These are phyloP conservation scores for Coleophoma cylindrospora DNA, from an alignment of 2,329 filamentous ascomycete species.

Conservation along the genomic window DNA sequence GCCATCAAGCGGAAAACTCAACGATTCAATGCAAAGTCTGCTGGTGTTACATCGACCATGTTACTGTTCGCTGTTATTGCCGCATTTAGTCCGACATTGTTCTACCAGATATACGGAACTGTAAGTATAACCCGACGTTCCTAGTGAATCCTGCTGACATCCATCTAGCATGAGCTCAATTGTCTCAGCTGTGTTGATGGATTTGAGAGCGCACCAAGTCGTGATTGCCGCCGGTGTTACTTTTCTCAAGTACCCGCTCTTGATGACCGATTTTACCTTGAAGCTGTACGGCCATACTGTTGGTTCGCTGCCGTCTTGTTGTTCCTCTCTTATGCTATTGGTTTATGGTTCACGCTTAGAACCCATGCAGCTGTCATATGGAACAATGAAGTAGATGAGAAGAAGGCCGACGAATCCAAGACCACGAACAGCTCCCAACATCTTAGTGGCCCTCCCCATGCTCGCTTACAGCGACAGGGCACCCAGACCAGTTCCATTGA, in stretches of 20 bases:
- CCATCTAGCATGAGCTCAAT: slow-evolving; percentile 76
- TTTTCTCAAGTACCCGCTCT: slow-evolving; percentile 84
- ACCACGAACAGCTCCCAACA: slow-evolving; percentile 24
- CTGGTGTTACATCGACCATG: slow-evolving; percentile 97
- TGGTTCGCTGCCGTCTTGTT: slow-evolving; percentile 81
- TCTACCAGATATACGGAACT: slow-evolving; percentile 98
- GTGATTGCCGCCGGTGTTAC: slow-evolving; percentile 89
- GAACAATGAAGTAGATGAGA: slow-evolving; percentile 80
- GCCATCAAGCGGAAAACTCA: slow-evolving; percentile 98
- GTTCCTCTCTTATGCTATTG: slow-evolving; percentile 90
- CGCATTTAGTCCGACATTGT: slow-evolving; percentile 90
- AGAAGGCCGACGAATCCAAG: slow-evolving; percentile 53
- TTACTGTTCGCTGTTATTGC: slow-evolving; percentile 92
- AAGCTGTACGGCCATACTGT: slow-evolving; percentile 90
- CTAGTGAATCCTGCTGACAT: slow-evolving; percentile 27
- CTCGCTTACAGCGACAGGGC: slow-evolving; percentile 18
- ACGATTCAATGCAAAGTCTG: slow-evolving; percentile 93
- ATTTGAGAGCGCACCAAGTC: slow-evolving; percentile 30
- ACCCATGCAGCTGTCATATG: slow-evolving; percentile 97
- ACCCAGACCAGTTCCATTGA: slow-evolving; percentile 15
- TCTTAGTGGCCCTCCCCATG: slow-evolving; percentile 13
- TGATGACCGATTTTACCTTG: slow-evolving; percentile 81
- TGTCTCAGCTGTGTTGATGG: slow-evolving; percentile 63
- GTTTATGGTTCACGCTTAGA: slow-evolving; percentile 89
- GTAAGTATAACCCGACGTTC: slow-evolving; percentile 37